Evolutionary conservation across 345 rosid species (phyloP).

Genomic region (Syzygium aqueum): DNA sequence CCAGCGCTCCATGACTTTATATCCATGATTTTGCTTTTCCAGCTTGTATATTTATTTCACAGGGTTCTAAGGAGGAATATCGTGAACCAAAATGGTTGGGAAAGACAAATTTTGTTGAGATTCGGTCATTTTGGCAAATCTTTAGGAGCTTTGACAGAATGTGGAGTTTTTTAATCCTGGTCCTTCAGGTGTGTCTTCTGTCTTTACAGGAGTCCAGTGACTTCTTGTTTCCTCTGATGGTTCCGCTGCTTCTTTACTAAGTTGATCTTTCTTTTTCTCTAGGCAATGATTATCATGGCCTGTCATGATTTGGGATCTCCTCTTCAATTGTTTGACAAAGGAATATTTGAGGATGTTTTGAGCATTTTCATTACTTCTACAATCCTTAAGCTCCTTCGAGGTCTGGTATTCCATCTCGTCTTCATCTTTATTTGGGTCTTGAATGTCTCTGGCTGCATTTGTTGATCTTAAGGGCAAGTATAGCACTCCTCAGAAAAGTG

Average conservation of each 20-base stretch:
- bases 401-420: conserved; percentile 16
- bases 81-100: conserved; percentile 61
- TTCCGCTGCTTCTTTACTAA: not conserved
- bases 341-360: conserved; percentile 75
- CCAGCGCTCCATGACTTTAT: not conserved
- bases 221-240: not conserved
- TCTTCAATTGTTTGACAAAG: conserved; percentile 58
- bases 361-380: conserved; percentile 92
- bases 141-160: conserved; percentile 95
- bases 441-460: not conserved
- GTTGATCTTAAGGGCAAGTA: not conserved
- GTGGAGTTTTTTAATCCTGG: conserved; percentile 90
- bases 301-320: conserved; percentile 93
- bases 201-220: not conserved
- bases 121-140: conserved; percentile 92
- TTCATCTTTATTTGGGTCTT: not conserved
- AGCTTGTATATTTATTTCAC: conserved; percentile 6
- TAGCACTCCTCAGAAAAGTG: not conserved
- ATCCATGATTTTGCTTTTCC: not conserved
- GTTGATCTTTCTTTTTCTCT: conserved; percentile 1
- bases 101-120: conserved; percentile 89
- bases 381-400: conserved; percentile 62
- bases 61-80: conserved; percentile 39
- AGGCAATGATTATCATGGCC: conserved; percentile 96
- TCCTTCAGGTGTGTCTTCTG: conserved; percentile 64